Base-by-base conservation (phyloP, 2,329 filamentous ascomycete species). In the Aspergillus awamori region DNA sequence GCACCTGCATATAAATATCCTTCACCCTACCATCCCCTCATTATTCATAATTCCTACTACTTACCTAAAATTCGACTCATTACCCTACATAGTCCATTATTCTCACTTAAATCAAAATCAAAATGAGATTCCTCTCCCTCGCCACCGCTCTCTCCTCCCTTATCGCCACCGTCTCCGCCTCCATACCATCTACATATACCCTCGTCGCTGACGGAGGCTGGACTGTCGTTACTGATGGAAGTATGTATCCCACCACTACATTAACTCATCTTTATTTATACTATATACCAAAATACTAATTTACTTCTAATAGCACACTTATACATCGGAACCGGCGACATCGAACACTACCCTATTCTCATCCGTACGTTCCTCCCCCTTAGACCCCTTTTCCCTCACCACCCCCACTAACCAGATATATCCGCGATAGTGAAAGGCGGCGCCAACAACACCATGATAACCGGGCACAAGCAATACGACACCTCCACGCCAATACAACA, bases 121-220 rank as follows among this genome's bases (percentile, higher is more conserved):
- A 33, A 11, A 51, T 51, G 47, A 51, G 8, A 3, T 5, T 51
- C 26, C 7, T 51, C n/a, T 17, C n/a, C 26, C 24, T 36, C 6
- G 11, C 47, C 10, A 17, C 26, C 26, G 8, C 28, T 1, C 15
- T 30, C 15, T 8, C 47, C 15, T 8, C 24, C 5, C 26, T 20
- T 24, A 24, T 15, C 13, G 8, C 24, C 8, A 38, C 39, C 15
- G 39, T 17, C 20, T 20, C 51, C 28, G 17, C 43, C 36, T 20
- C 53, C 41, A 26, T 56, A 4, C 53, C 53, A 11, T 43, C 53
- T 1, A 17, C 53, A 15, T 56, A 56, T 8, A 56, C 53, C 15
- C 53, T 56, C 13, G 53, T 56, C 22, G 53, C 53, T 3, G 53
- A 56, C 30, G 53, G 53, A 10, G 53, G 53, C 26, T 56, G 53